Evolutionary conservation across 805 yeast genomes (phyloP), one percentile per base, ranked within the genome.

Genomic region (Blastobotrys chiropterorum): DNA sequence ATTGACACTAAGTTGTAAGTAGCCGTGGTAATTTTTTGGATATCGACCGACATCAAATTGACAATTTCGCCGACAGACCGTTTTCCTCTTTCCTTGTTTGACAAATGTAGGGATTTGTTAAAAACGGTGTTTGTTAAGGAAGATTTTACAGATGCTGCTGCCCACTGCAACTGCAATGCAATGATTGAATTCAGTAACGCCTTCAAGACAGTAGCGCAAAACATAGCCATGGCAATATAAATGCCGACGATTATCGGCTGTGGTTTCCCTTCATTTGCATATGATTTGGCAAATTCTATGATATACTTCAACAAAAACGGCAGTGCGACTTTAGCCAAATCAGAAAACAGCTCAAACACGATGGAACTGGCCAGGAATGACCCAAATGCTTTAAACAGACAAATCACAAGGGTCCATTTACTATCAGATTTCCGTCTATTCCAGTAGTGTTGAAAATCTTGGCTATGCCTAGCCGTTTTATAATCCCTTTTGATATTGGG

Each of bases 41-140:
- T 83, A 70, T 90, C 98, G 44, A 90, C 96, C 49, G 96, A 83
- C 97, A 90, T 89, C 62, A 90, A 74, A 64, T 90, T 90, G 53
- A 90, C 97, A 58, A 92, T 86, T 66, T 90, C 97, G 63, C 98
- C 98, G 3, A 95, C 86, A 31, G 87, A 79, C 41, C 88, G 80
- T 15, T 76, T 73, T 31, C 75, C 74, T 54, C 83, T 77, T 5
- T 89, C 80, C 46, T 81, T 82, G 5, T 81, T 77, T 1, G 95
- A 82, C n/a, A 90, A 68, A 16, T 66, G 72, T 52, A 90, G 72
- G 0, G 94, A 75, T 66, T 90, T 90, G 45, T 79, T 77, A 64
- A 84, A 89, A 19, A 88, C 71, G 56, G 86, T 65, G n/a, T 84
- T 71, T 65, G 81, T 79, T 56, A 90, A 69, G 0, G 89, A 78